Conservation (phyloP, 805 yeast genomes). For the Lachancea mirantina region DNA sequence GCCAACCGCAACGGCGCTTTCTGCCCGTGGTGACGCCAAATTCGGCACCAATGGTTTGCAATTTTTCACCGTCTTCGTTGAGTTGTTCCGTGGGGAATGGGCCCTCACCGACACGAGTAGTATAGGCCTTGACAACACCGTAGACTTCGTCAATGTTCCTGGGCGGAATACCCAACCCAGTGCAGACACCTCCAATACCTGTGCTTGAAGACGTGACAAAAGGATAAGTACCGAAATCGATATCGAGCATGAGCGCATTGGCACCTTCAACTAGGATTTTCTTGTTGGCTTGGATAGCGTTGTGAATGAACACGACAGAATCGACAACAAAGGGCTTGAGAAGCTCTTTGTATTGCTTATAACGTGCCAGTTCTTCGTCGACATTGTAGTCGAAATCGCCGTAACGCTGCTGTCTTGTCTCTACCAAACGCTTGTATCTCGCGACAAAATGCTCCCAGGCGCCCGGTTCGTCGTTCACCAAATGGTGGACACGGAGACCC, state of each 20-base stretch:
- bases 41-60: slow-evolving; percentile 92
- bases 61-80: slow-evolving; percentile 74
- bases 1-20: slow-evolving; percentile 99
- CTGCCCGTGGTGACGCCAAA: slow-evolving; percentile 98
- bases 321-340: slow-evolving; percentile 91
- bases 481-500: slow-evolving; percentile 93
- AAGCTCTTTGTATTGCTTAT: slow-evolving; percentile 63
- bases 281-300: slow-evolving; percentile 68
- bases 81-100: slow-evolving; percentile 98
- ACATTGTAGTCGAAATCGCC: slow-evolving; percentile 87
- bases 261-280: slow-evolving; percentile 96
- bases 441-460: slow-evolving; percentile 89
- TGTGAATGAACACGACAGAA: slow-evolving; percentile 76
- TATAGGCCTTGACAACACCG: slow-evolving; percentile 98
- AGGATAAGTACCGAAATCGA: slow-evolving; percentile 97
- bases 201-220: slow-evolving; percentile 94
- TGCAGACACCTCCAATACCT: slow-evolving; percentile 95
- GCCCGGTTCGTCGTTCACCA: slow-evolving; percentile 79
- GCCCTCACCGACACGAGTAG: slow-evolving; percentile 98
- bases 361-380: slow-evolving; percentile 71
- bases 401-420: slow-evolving; percentile 79
- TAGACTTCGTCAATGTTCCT: slow-evolving; percentile 66
- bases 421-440: slow-evolving; percentile 67
- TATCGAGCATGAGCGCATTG: slow-evolving; percentile 93
- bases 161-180: slow-evolving; percentile 97